Percentiles rank a stretch among this genome's conserved stretches.
phyloP scores from a whole-genome alignment of 1,284 basidiomycete species.

The Pyrrhoderma lamaoense region DNA sequence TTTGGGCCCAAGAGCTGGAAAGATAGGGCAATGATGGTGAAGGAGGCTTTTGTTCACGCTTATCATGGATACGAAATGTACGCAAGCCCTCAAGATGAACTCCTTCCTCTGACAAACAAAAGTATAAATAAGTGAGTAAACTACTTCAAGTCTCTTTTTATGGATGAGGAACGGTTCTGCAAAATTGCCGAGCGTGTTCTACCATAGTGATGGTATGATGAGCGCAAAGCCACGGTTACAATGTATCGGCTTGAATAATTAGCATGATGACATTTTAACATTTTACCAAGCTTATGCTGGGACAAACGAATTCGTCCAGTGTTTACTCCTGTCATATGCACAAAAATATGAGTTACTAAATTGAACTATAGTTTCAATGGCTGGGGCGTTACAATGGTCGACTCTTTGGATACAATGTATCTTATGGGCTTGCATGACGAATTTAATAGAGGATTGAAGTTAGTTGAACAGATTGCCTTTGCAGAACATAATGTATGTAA shows the following conservation, averaged over 20 bases:
- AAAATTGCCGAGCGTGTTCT: too few relatives aligned
- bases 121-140: slow-evolving; percentile 27
- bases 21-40: slow-evolving; percentile 36
- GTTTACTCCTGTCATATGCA: neutral
- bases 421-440: slow-evolving; percentile 62
- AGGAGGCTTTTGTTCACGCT: slow-evolving; percentile 48
- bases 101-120: slow-evolving; percentile 37
- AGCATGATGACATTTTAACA: too few relatives aligned
- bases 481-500: slow-evolving; percentile 32
- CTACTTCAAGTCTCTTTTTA: neutral
- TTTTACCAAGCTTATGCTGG: neutral
- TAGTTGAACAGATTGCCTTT: slow-evolving; percentile 56
- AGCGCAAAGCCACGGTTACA: neutral
- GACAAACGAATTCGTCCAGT: neutral
- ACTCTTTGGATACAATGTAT: slow-evolving; percentile 72
- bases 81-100: slow-evolving; percentile 54
- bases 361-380: slow-evolving; percentile 46
- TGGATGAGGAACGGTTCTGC: neutral
- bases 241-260: too few relatives aligned
- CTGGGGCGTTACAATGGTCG: slow-evolving; percentile 74
- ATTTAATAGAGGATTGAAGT: slow-evolving; percentile 54
- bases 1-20: slow-evolving; percentile 9
- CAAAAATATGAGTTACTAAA: neutral
- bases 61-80: slow-evolving; percentile 45
- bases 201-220: too few relatives aligned